These are phyloP conservation scores for Erythrophleum fordii DNA, from an alignment of 306 rosid genomes.

Conservation along the genomic window DNA sequence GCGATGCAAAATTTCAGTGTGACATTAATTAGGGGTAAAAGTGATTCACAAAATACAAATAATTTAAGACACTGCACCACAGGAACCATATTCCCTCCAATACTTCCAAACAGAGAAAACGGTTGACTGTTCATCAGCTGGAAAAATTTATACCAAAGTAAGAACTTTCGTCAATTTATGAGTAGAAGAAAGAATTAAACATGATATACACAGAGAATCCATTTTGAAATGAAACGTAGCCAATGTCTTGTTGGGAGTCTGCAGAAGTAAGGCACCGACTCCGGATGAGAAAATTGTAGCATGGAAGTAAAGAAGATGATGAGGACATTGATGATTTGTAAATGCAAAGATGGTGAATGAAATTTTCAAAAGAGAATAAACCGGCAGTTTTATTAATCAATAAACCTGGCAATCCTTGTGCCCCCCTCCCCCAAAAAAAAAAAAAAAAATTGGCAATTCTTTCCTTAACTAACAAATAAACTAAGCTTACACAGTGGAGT, in stretches of 20 bases:
- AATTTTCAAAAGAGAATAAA: not conserved
- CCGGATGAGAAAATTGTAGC: not conserved
- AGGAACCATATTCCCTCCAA: not conserved
- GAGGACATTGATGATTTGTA: not conserved
- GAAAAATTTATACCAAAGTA: not conserved
- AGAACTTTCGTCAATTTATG: conserved; percentile 21
- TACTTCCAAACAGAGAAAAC: not conserved
- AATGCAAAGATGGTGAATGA: not conserved
- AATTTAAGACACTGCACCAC: not conserved
- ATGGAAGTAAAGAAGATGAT: not conserved
- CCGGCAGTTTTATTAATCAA: not conserved
- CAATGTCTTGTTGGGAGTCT: not conserved
- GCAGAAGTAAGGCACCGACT: not conserved
- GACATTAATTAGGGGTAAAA: conserved; percentile 1
- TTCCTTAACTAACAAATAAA: not conserved
- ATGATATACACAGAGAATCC: not conserved
- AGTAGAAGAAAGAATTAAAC: not conserved
- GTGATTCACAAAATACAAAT: not conserved
- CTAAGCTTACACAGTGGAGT: not conserved
- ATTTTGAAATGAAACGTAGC: conserved; percentile 11
- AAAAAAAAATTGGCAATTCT: too few species aligned
- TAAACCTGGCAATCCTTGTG: not conserved
- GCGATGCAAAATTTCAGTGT: not conserved
- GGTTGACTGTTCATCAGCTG: not conserved
- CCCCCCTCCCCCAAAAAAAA: too few species aligned